phyloP scores from a whole-genome alignment of 805 yeast genomes.

The Saccharomycopsis fermentans region DNA sequence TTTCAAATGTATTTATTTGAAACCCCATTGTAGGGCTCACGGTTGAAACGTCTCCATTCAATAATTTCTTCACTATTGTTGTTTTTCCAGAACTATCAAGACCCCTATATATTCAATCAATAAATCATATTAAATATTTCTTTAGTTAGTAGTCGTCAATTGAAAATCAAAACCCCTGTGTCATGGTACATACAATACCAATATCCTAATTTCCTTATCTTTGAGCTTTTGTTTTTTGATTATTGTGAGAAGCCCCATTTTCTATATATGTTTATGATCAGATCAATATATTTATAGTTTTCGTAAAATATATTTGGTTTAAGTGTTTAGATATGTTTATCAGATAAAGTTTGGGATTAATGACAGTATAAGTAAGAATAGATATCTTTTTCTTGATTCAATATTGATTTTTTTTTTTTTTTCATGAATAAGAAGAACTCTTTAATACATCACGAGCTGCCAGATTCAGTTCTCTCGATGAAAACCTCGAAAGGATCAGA shows the following conservation, averaged over 20 bases:
- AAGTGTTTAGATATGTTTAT: no score
- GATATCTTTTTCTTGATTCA: no score
- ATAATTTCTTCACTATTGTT: constrained; percentile 56
- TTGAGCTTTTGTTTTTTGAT: constrained; percentile 75
- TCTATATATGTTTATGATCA: background rate
- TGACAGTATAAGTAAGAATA: no score
- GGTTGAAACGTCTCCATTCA: constrained; percentile 38
- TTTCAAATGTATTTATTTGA: constrained; percentile 52
- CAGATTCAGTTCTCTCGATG: no score
- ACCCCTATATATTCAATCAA: constrained; percentile 33
- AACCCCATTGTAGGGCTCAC: constrained; percentile 90
- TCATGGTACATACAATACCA: constrained; percentile 37
- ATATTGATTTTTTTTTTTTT: no score
- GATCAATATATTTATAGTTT: no score
- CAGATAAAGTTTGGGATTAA: no score
- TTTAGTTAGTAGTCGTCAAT: background rate
- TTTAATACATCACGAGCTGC: no score
- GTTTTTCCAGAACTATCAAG: constrained; percentile 90
- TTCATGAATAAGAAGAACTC: no score
- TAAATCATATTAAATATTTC: background rate
- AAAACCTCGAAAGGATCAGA: background rate
- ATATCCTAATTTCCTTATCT: constrained; percentile 64
- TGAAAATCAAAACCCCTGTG: background rate
- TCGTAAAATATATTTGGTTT: no score
- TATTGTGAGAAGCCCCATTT: constrained; percentile 77